A percentile compares a stretch with the other conserved stretches of the same genome.
These are phyloP conservation scores for Trichosporon coremiiforme DNA, from an alignment of 1,284 basidiomycete genomes.

Conservation along the genomic window DNA sequence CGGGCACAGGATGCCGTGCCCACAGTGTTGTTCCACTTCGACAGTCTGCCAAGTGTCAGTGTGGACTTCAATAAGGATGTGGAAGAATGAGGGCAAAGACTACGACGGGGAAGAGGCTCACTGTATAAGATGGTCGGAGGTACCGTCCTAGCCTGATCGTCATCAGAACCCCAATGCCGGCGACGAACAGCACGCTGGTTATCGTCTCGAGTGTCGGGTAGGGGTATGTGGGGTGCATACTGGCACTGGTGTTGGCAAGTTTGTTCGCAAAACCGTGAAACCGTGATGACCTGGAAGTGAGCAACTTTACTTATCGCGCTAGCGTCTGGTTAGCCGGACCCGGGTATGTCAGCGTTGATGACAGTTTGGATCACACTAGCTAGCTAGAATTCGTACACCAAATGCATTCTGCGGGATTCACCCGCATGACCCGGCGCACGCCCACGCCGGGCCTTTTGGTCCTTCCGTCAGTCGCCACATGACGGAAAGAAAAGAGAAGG, in stretches of 20 bases:
- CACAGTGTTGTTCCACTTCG: neutral
- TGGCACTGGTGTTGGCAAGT: neutral
- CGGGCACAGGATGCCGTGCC: neutral
- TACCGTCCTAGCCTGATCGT: neutral
- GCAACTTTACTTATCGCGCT: neutral
- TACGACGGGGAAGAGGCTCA: neutral
- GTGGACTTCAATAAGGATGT: too few species aligned
- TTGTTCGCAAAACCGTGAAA: neutral
- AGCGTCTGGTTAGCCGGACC: neutral
- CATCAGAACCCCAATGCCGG: neutral
- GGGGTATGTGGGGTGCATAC: neutral
- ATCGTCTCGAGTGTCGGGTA: neutral
- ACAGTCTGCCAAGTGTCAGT: neutral
- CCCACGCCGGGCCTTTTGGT: neutral
- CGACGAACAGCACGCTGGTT: conserved; percentile 3
- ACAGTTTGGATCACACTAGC: neutral
- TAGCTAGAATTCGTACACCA: neutral
- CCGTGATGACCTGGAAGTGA: neutral
- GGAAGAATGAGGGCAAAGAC: too few species aligned
- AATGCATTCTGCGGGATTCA: neutral
- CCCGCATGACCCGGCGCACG: conserved; percentile 4
- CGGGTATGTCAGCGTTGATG: neutral
- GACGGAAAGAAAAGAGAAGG: neutral
- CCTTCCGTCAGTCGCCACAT: neutral
- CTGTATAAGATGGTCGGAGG: neutral